A percentile compares a stretch with the other conserved stretches of the same genome.
These are phyloP conservation scores for Exophiala aquamarina DNA, from an alignment of 2,329 filamentous ascomycete species.

Conservation along the genomic window DNA sequence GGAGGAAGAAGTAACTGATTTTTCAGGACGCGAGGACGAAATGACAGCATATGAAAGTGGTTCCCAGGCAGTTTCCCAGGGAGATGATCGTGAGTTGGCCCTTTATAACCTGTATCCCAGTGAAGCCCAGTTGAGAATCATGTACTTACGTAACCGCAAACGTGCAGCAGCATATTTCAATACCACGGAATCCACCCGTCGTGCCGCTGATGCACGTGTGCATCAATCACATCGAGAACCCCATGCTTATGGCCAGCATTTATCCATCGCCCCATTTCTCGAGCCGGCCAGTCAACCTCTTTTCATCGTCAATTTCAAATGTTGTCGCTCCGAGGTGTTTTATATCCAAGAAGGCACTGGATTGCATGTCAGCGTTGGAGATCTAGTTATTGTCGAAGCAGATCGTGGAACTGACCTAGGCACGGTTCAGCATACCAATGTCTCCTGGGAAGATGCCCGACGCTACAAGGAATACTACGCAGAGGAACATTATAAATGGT, in stretches of 20 bases:
- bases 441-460: conserved; percentile 84
- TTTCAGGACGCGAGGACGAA: conserved; percentile 37
- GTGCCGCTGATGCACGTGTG: conserved; percentile 43
- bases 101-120: conserved; percentile 29
- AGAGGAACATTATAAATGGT: conserved; percentile 95
- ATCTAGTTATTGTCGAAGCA: conserved; percentile 95
- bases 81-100: conserved; percentile 45
- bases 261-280: conserved; percentile 26
- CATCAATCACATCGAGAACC: conserved; percentile 20
- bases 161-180: conserved; percentile 46
- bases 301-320: conserved; percentile 95
- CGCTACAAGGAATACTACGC: conserved; percentile 87
- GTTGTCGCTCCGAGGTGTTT: conserved; percentile 90
- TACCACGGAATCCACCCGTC: conserved; percentile 32
- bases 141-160: conserved; percentile 40
- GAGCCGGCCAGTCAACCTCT: conserved; percentile 64
- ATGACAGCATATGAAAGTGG: conserved; percentile 38
- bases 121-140: conserved; percentile 35
- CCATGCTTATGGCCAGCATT: conserved; percentile 22
- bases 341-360: conserved; percentile 96
- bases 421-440: conserved; percentile 83
- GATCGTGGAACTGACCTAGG: conserved; percentile 95
- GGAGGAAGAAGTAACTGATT: conserved; percentile 14
- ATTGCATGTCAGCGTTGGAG: conserved; percentile 82
- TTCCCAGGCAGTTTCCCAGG: conserved; percentile 36